phyloP scores from a whole-genome alignment of 331 rosid genomes.

The Malus hybrid region DNA sequence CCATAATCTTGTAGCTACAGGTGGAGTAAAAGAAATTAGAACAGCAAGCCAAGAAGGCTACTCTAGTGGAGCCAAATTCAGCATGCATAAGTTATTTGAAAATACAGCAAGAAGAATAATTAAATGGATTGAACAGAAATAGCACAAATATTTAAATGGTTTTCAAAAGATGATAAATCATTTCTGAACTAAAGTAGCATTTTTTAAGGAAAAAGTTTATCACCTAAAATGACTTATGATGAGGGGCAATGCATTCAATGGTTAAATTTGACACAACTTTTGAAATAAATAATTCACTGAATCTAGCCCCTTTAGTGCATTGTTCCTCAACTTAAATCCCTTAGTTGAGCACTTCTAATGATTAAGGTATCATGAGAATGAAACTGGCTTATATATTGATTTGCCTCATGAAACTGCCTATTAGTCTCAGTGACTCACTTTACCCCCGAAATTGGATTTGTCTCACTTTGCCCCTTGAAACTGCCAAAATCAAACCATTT shows the following conservation, averaged over 20 bases:
- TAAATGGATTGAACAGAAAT: neutral
- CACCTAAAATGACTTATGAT: neutral
- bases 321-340: neutral
- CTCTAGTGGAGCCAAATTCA: neutral
- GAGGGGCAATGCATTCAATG: neutral
- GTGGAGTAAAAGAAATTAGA: constrained; percentile 10
- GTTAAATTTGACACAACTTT: neutral
- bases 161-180: neutral
- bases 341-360: neutral
- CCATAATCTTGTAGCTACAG: constrained; percentile 65
- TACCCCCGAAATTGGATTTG: too few relatives aligned
- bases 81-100: neutral
- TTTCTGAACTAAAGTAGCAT: neutral
- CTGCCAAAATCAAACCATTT: too few relatives aligned
- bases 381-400: too few relatives aligned
- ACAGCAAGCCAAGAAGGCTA: constrained; percentile 8
- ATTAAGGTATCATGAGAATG: neutral
- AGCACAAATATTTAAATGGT: neutral
- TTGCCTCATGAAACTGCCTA: too few relatives aligned
- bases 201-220: neutral
- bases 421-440: too few relatives aligned
- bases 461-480: too few relatives aligned
- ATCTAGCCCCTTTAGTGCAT: neutral
- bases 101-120: neutral
- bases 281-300: neutral